These are phyloP conservation scores for Arthrobotrys sphaeroides DNA, from an alignment of 2,329 filamentous ascomycete genomes.

Conservation along the genomic window DNA sequence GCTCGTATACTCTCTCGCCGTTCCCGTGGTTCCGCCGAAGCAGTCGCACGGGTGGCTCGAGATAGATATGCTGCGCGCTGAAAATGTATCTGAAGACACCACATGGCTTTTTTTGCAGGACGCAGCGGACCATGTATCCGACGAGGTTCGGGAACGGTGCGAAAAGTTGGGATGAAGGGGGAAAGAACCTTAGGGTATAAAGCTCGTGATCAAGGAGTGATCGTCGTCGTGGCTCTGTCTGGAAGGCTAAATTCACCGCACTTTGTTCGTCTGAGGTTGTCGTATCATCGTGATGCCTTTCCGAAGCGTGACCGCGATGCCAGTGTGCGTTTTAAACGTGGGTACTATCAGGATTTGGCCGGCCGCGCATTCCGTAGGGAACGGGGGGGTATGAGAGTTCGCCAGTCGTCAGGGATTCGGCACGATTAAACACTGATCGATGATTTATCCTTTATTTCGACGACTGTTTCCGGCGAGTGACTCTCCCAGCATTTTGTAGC, in stretches of 20 bases:
- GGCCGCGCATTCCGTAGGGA: conserved; percentile 27
- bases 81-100: conserved; percentile 34
- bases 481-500: conserved; percentile 45
- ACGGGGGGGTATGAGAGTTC: conserved; percentile 47
- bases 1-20: conserved; percentile 26
- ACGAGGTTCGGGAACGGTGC: conserved; percentile 32
- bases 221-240: conserved; percentile 16
- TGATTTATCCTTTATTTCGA: conserved; percentile 1
- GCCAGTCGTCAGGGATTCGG: conserved; percentile 33
- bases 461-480: conserved; percentile 52
- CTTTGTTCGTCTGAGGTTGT: conserved; percentile 16
- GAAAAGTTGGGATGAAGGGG: conserved; percentile 25
- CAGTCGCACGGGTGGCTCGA: conserved; percentile 1
- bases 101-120: conserved; percentile 35
- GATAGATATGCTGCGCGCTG: conserved; percentile 25
- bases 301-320: conserved; percentile 45
- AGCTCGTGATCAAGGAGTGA: conserved; percentile 38
- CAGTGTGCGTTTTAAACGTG: conserved; percentile 25
- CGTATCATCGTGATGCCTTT: conserved; percentile 24
- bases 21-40: conserved; percentile 1
- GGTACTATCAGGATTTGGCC: conserved; percentile 41
- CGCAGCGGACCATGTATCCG: conserved; percentile 37
- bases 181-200: conserved; percentile 13
- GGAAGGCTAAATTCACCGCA: conserved; percentile 21
- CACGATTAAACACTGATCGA: conserved; percentile 31